Base-by-base conservation (phyloP, 1,139 yeast species). In the Yamadazyma jaroonii region DNA sequence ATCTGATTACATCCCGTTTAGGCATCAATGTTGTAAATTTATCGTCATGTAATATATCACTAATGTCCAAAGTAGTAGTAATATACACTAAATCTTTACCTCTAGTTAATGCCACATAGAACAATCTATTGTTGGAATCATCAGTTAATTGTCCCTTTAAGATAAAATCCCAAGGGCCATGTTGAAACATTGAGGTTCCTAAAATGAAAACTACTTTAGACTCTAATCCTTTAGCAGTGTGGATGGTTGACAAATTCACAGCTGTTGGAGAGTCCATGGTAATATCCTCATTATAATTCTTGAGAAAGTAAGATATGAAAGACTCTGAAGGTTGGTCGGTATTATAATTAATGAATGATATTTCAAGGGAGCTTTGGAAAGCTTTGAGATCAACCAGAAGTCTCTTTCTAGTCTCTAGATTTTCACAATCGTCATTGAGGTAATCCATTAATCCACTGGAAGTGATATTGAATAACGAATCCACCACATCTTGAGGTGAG, bases 211-310 rank as follows among this genome's bases (percentile, higher is more conserved):
- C 88, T 10, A 81, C 66, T 0, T 89, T 88, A 49, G 77, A 81
- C 47, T 83, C 89, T 6, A 82, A 54, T 0, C 92, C 90, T 49
- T 83, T 84, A 1, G 89, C 79, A 1, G 85, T 69, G 54, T 84
- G 90, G 1, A 84, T 72, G 0, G 92, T 84, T 0, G 85, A 77
- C 2, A 79, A 49, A 37, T 75, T 77, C 6, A 79, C 57, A 41
- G 57, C 48, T 17, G 59, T 54, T 2, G 54, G 57, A 12, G 62
- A 44, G 38, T 50, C 31, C 34, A 54, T 33, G 44, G 67, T 53
- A 48, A 53, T 52, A 26, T 74, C 74, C 12, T 74, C 79, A 42
- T 62, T 61, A 53, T 76, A 77, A 27, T 67, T 70, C 23, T 67
- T 64, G 14, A 80, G 47, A 46, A 80, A 70, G 42, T 49, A 59